Evolutionary conservation across 129 eudicot species (phyloP).

Genomic region (Dittrichia graveolens): DNA sequence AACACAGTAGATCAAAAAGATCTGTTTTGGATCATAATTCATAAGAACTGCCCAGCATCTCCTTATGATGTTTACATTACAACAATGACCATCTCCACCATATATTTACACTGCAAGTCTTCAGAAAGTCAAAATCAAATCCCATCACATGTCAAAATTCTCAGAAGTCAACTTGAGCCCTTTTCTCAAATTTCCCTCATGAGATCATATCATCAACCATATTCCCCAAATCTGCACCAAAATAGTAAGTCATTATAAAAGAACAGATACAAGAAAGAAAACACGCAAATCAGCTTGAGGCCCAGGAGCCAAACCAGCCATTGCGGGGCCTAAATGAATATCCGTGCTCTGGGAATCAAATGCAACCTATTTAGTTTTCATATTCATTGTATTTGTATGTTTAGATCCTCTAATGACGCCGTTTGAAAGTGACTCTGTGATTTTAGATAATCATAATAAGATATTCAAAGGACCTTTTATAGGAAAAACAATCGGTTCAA

Average conservation of each 20-base stretch:
- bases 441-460: too few species aligned
- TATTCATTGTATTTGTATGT: too few species aligned
- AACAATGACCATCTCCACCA: conserved; percentile 16
- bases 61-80: conserved; percentile 21
- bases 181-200: conserved; percentile 1
- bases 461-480: too few species aligned
- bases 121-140: conserved; percentile 21
- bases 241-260: not conserved
- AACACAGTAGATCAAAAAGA: not conserved
- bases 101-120: conserved; percentile 25
- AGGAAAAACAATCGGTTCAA: too few species aligned
- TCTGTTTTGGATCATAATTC: not conserved
- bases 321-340: too few species aligned
- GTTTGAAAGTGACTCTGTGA: too few species aligned
- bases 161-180: conserved; percentile 21
- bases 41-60: conserved; percentile 2
- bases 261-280: not conserved
- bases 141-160: conserved; percentile 17
- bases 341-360: too few species aligned
- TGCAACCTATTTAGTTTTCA: too few species aligned
- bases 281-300: not conserved
- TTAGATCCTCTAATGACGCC: too few species aligned
- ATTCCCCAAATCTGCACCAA: conserved; percentile 19
- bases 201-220: conserved; percentile 12
- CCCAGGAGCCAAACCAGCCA: too few species aligned